phyloP scores from a whole-genome alignment of 441 rosid species.

The Populus hybrid region DNA sequence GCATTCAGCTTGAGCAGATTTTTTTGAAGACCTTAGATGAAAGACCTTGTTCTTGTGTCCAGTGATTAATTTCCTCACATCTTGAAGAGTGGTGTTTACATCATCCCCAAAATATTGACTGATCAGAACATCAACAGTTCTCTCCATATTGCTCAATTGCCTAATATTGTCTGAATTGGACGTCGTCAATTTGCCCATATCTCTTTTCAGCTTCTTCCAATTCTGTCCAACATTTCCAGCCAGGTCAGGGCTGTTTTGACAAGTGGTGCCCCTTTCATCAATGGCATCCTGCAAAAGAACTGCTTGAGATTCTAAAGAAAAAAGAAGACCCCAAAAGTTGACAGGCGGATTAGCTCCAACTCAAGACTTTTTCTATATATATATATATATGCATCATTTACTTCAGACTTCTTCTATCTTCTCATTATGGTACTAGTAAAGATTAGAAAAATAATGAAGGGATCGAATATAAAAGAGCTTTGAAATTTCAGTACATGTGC shows the following conservation, averaged over 20 bases:
- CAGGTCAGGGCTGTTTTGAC: neutral
- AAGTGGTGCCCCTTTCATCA: neutral
- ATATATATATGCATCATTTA: too few relatives aligned
- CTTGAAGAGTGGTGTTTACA: neutral
- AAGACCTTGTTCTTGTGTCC: neutral
- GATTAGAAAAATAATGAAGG: neutral
- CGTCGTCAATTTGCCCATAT: neutral
- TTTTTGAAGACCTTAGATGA: neutral
- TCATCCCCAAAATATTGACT: neutral
- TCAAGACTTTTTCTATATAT: neutral
- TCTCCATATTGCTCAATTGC: neutral
- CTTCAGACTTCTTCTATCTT: too few relatives aligned
- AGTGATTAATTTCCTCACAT: neutral
- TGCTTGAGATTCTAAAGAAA: neutral
- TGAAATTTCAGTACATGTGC: neutral
- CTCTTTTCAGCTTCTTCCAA: neutral
- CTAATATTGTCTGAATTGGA: neutral
- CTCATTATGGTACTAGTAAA: neutral
- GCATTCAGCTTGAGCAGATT: neutral
- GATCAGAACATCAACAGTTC: neutral
- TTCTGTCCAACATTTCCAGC: neutral
- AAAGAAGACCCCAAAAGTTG: too few relatives aligned
- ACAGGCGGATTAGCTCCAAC: too few relatives aligned
- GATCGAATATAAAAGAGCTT: neutral
- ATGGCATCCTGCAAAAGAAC: neutral